A percentile compares a stretch with the other conserved stretches of the same genome.
These are phyloP conservation scores for Oryza longistaminata DNA, from an alignment of 176 grass and related monocot genomes.

Conservation along the genomic window DNA sequence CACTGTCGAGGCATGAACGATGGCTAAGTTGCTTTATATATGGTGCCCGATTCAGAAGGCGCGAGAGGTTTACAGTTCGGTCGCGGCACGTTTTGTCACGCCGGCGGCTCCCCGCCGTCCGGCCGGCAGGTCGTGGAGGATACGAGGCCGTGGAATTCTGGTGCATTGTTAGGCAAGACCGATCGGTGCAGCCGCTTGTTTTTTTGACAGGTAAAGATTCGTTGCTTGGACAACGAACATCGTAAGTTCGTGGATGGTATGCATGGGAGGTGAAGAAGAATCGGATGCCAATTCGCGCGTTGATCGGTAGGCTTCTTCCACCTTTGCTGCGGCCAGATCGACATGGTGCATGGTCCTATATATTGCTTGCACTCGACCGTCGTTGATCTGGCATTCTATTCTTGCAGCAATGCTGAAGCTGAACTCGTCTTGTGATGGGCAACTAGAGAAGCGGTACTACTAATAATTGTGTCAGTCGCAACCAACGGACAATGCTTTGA, in stretches of 20 bases:
- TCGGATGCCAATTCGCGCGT: conserved; percentile 36
- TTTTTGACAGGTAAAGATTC: conserved; percentile 37
- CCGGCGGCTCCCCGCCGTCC: background rate
- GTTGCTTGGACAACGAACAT: conserved; percentile 16
- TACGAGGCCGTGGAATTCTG: conserved; percentile 25
- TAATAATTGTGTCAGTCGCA: background rate
- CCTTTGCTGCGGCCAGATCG: background rate
- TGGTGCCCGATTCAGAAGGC: background rate
- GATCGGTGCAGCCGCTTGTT: background rate
- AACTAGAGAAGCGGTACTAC: background rate
- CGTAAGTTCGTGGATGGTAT: background rate
- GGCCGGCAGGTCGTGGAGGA: background rate
- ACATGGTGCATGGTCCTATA: background rate
- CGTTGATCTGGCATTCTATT: background rate
- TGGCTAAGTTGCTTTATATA: conserved; percentile 2
- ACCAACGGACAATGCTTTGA: background rate
- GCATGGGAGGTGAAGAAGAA: conserved; percentile 4
- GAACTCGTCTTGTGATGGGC: background rate
- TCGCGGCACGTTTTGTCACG: conserved; percentile 37
- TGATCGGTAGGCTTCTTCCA: background rate
- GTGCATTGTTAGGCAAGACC: conserved; percentile 31
- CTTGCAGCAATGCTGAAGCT: background rate
- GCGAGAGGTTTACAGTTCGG: conserved; percentile 29
- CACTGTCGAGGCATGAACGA: background rate
- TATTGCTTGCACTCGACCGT: background rate